Conservation (phyloP, 257 asterid genomes). For the Nicotiana paniculata region DNA sequence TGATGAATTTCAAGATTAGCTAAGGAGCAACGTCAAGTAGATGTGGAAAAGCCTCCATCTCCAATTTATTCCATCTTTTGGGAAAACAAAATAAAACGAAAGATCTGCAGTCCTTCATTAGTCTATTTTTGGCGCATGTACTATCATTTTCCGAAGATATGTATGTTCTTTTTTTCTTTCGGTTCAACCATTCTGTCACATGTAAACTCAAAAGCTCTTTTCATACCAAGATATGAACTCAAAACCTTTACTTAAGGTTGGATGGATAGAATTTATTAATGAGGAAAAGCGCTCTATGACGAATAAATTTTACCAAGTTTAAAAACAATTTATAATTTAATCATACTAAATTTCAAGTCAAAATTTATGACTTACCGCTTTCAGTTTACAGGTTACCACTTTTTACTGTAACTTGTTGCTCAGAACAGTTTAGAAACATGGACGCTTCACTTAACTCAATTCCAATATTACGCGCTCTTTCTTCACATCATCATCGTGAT, state of each 20-base stretch:
- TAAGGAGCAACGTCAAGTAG: not conserved
- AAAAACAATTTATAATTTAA: not conserved
- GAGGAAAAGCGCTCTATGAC: not conserved
- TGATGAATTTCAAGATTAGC: not conserved
- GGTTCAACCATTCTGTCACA: too few species aligned
- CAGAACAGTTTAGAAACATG: not conserved
- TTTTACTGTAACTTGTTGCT: not conserved
- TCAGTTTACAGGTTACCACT: not conserved
- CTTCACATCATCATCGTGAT: not conserved
- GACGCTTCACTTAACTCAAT: not conserved
- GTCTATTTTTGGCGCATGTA: not conserved
- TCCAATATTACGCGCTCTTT: too few species aligned
- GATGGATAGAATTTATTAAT: too few species aligned
- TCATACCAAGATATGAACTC: not conserved
- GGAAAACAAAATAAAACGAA: not conserved
- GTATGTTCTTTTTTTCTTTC: too few species aligned
- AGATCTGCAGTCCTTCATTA: not conserved
- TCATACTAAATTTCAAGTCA: too few species aligned
- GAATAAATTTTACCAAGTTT: not conserved
- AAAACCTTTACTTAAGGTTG: too few species aligned
- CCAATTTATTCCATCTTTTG: not conserved
- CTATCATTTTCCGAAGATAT: not conserved
- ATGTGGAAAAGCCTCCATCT: not conserved
- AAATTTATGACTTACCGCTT: not conserved
- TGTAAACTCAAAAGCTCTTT: not conserved